Base-by-base conservation (phyloP, 768 basidiomycete genomes). In the Lepiota brunneoincarnata region DNA sequence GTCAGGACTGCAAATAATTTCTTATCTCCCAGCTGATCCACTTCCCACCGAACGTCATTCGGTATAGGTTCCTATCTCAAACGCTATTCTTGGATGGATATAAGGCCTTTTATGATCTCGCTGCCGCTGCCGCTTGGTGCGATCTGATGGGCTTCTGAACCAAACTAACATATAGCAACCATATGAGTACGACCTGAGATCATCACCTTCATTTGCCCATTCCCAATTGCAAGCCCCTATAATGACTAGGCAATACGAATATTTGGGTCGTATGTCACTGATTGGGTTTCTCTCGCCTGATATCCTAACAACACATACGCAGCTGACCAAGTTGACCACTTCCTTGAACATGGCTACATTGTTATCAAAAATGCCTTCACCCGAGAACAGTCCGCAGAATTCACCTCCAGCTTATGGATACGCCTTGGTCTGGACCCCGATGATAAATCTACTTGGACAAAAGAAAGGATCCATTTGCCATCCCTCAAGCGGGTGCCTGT, bases 381-480 rank as follows among this genome's bases (percentile, higher is more conserved):
- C 5, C 71, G 70, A 56, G 77, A 78, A 63, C 73, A 80, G 56
- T 74, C 82, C 1, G 72, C 60, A 21, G 73, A 77, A 40, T 81
- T 76, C 71, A 80, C 75, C 6, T 65, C 74, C 39, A 71, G 77
- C 52, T 64, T 84, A 20, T 85, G 80, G 79, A 58, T 72, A 47
- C 73, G 81, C 18, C 69, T 83, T 36, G 77, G 75, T 18, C 61
- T 80, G 59, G 77, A 83, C 58, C 78, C 79, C 6, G 63, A 72
- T 38, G 79, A 86, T 60, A 79, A 77, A 60, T 66, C 75, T 11
- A 80, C 80, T n/a, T 84, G 82, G 80, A 67, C 70, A 54, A 64
- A 65, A 41, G 81, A 81, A 55, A 71, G 76, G 17, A 73, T 76
- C 37, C 81, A 83, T 62, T 79, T 85, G 78, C 83, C 83, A 2